These are phyloP conservation scores for Cyclostephanos invisitatus DNA, from an alignment of 108 stramenopile species.

Conservation along the genomic window DNA sequence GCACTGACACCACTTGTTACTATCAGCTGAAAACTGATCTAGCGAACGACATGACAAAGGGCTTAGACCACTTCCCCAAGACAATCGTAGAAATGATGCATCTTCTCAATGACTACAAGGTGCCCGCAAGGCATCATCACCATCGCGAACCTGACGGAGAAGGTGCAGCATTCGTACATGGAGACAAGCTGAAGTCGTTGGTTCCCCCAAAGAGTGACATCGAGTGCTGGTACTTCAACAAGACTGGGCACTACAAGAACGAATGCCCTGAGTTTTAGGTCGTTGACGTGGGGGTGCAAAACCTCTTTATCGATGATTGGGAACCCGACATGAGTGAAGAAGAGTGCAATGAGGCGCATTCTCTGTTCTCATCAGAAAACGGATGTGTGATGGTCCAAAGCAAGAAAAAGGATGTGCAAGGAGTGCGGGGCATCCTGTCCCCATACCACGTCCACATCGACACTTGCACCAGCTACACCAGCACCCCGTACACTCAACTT, in stretches of 20 bases:
- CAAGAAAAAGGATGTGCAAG: neutral
- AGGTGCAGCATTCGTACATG: neutral
- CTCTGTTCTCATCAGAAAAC: neutral
- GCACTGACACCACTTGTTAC: neutral
- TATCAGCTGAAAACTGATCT: neutral
- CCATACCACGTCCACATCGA: neutral
- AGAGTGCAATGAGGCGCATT: neutral
- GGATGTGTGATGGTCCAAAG: too few relatives aligned
- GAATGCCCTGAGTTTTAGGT: neutral
- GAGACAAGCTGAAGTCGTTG: neutral
- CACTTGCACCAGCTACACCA: neutral
- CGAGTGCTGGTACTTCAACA: neutral
- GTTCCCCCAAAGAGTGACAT: too few relatives aligned
- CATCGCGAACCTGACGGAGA: neutral
- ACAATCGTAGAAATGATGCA: neutral
- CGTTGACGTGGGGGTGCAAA: neutral
- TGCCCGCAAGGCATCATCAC: too few relatives aligned
- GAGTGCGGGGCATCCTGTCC: neutral
- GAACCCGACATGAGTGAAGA: too few relatives aligned
- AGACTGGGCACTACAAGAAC: neutral
- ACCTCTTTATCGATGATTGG: neutral
- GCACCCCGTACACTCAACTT: neutral
- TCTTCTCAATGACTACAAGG: neutral
- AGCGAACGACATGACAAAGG: constrained; percentile 2
- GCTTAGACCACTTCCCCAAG: neutral